Evolutionary conservation across 2,329 filamentous ascomycete species (phyloP).

Genomic region (Pseudogymnoascus sp.): DNA sequence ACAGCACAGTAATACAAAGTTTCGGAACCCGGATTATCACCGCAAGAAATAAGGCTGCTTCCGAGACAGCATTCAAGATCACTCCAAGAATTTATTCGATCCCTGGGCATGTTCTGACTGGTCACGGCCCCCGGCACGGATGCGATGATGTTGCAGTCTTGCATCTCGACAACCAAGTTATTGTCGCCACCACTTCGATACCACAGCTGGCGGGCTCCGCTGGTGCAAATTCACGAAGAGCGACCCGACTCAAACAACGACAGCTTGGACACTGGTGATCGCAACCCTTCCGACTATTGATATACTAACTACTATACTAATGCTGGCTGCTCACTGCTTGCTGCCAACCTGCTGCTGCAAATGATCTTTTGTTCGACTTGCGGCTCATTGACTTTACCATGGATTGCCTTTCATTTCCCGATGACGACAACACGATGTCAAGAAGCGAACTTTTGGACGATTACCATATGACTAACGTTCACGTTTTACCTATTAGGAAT

Average conservation of each 20-base stretch:
- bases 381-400: conserved; percentile 7
- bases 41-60: not conserved
- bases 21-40: not conserved
- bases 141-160: not conserved
- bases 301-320: conserved; percentile 32
- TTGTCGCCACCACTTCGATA: not conserved
- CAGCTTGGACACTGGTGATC: not conserved
- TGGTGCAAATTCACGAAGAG: not conserved
- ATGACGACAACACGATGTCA: conserved; percentile 19
- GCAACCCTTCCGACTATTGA: not conserved
- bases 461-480: conserved; percentile 57
- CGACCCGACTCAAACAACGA: not conserved
- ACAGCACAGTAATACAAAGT: conserved; percentile 10
- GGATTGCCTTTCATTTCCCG: conserved; percentile 2
- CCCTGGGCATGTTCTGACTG: not conserved
- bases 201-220: not conserved
- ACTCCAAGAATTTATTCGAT: not conserved
- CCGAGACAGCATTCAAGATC: not conserved
- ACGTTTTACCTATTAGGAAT: conserved; percentile 70
- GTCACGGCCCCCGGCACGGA: not conserved
- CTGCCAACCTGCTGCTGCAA: conserved; percentile 29
- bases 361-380: conserved; percentile 24
- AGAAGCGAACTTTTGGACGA: conserved; percentile 29
- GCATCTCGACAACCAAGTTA: not conserved
- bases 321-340: conserved; percentile 54